phyloP scores from a whole-genome alignment of 202 grass and related monocot genomes.

The Miscanthus sacchariflorus region DNA sequence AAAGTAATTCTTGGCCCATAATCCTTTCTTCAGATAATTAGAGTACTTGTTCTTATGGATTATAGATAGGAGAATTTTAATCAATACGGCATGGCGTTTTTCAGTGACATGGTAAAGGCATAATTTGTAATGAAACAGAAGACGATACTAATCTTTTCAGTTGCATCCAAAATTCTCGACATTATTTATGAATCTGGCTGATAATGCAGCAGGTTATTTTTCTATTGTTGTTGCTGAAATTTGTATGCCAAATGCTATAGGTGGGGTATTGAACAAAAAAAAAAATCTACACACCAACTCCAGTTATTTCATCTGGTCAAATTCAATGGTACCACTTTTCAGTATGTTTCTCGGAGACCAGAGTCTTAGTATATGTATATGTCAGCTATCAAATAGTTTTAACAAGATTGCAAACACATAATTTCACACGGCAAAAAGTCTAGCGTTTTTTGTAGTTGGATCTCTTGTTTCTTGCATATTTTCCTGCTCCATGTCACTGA shows the following conservation, averaged over 20 bases:
- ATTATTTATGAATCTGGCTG: neutral
- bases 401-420: neutral
- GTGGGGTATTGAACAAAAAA: too few relatives aligned
- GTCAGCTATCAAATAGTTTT: neutral
- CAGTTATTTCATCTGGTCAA: neutral
- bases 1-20: neutral
- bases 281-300: neutral
- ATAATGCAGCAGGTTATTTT: neutral
- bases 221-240: neutral
- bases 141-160: neutral
- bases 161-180: neutral
- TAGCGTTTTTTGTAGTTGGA: neutral
- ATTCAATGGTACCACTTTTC: neutral
- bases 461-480: neutral
- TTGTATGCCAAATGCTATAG: too few relatives aligned
- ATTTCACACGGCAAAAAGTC: too few relatives aligned
- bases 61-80: neutral
- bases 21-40: neutral
- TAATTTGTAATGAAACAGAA: neutral
- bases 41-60: neutral
- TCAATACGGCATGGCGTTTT: neutral
- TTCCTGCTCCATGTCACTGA: neutral
- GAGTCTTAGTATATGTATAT: neutral
- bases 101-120: neutral
- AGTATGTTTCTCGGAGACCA: neutral